Evolutionary conservation across 2,329 filamentous ascomycete genomes (phyloP), one percentile per base, ranked within the genome.

Genomic region (Trichoderma arundinaceum): DNA sequence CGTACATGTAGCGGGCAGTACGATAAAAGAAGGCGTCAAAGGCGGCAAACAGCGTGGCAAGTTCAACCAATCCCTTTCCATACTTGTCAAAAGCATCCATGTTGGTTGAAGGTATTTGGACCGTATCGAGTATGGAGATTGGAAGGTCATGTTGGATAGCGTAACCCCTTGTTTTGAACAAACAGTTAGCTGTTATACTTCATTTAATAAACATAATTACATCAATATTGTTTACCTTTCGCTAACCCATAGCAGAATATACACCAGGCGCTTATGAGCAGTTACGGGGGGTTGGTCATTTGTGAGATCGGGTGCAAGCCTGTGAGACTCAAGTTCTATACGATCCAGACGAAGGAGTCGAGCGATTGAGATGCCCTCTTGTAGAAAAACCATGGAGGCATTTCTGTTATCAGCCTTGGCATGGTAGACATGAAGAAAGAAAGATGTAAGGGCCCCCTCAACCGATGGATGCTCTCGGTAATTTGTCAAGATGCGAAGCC

Each of bases 391-490:
- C 57, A 66, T 66, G 4, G 64, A 59, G 7, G 64, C 56, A 17
- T 66, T 66, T 44, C 64, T 59, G 9, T 66, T 61, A 19, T 60
- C 64, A 13, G 41, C 49, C 39, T 56, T 66, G 19, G 64, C 64
- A 22, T 66, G 57, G 12, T 66, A 66, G 13, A 66, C 64, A 56
- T 66, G 64, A 13, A 66, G 64, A 22, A 66, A 66, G 41, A 66
- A 66, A 7, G 64, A 66, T 5, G 64, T 54, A 12, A 66, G 54
- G n/a, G 51, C 64, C 0, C 56, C 56, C 13, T 66, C 49, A 10
- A 66, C 22, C 2, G 64, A 66, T 32, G 64, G 64, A 19, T 66
- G 41, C 17, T 66, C 56, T 41, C 64, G 48, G 13, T 66, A 66
- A 9, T 56, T 66, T 33, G n/a, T 49, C 8, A 66, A 44, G 5